These are phyloP conservation scores for Salvia splendens DNA, from an alignment of 257 asterid species.

Conservation along the genomic window DNA sequence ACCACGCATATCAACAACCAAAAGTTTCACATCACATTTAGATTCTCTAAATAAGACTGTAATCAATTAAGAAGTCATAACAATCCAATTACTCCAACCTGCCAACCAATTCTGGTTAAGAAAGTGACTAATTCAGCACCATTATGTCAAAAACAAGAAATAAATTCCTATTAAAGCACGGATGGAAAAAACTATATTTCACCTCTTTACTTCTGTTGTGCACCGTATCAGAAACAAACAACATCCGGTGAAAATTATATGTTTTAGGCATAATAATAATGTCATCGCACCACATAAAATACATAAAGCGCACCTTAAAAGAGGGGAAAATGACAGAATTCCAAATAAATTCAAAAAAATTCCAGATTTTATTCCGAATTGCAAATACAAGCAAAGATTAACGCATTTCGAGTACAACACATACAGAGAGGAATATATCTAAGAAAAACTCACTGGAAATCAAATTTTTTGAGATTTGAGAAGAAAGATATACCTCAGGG, in stretches of 20 bases:
- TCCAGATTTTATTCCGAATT: background rate
- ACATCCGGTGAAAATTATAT: background rate
- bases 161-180: background rate
- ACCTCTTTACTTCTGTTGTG: background rate
- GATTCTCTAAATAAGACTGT: too few species aligned
- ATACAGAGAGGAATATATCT: background rate
- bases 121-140: background rate
- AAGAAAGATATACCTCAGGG: conserved; percentile 24
- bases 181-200: too few species aligned
- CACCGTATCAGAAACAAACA: background rate
- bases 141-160: conserved; percentile 3
- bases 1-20: too few species aligned
- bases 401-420: background rate
- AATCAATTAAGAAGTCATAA: background rate
- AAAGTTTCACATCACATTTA: too few species aligned
- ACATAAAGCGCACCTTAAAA: background rate
- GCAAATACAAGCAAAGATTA: background rate
- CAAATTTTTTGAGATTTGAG: background rate
- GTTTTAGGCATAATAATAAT: background rate
- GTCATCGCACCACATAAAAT: background rate
- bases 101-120: background rate
- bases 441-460: background rate
- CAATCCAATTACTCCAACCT: background rate
- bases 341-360: background rate
- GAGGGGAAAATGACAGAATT: background rate